Percentiles rank a stretch among this genome's conserved stretches.
These are phyloP conservation scores for Fusarium sp. DNA, from an alignment of 2,329 filamentous ascomycete genomes.

Conservation along the genomic window DNA sequence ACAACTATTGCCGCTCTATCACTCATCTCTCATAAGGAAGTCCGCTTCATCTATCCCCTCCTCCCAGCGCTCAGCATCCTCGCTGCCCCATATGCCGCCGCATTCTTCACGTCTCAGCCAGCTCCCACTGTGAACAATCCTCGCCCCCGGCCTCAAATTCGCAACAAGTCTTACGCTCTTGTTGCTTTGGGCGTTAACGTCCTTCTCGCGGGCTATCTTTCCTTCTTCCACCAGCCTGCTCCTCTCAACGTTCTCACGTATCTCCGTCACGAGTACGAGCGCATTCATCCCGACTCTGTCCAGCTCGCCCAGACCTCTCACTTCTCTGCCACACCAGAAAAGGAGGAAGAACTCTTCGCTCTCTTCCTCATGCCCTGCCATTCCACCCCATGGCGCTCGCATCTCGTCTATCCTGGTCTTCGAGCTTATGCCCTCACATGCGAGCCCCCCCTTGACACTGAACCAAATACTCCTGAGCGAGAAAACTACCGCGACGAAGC, in stretches of 20 bases:
- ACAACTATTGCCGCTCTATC: slow-evolving; percentile 74
- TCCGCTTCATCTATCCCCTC: slow-evolving; percentile 94
- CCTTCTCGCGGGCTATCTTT: slow-evolving; percentile 77
- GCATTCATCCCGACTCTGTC: slow-evolving; percentile 57
- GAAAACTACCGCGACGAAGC: slow-evolving; percentile 85
- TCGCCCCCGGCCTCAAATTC: slow-evolving; percentile 51
- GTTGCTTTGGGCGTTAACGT: slow-evolving; percentile 73
- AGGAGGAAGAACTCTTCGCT: slow-evolving; percentile 65
- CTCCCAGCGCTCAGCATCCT: slow-evolving; percentile 87
- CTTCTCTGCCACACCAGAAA: slow-evolving; percentile 45
- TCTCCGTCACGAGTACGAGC: slow-evolving; percentile 78
- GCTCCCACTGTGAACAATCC: slow-evolving; percentile 44
- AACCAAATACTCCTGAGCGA: slow-evolving; percentile 69
- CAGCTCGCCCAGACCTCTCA: slow-evolving; percentile 34
- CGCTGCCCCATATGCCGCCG: slow-evolving; percentile 72
- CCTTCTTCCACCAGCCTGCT: slow-evolving; percentile 82
- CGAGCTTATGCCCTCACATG: slow-evolving; percentile 87
- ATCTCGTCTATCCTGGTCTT: slow-evolving; percentile 80
- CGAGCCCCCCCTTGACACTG: slow-evolving; percentile 81
- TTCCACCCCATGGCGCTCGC: slow-evolving; percentile 92
- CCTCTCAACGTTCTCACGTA: slow-evolving; percentile 78
- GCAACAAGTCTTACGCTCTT: slow-evolving; percentile 67
- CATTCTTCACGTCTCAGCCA: slow-evolving; percentile 67
- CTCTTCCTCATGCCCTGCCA: slow-evolving; percentile 96
- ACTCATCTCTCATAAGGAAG: slow-evolving; percentile 91